Conservation (phyloP, 441 rosid species). For the Pelargonium hybrid region DNA sequence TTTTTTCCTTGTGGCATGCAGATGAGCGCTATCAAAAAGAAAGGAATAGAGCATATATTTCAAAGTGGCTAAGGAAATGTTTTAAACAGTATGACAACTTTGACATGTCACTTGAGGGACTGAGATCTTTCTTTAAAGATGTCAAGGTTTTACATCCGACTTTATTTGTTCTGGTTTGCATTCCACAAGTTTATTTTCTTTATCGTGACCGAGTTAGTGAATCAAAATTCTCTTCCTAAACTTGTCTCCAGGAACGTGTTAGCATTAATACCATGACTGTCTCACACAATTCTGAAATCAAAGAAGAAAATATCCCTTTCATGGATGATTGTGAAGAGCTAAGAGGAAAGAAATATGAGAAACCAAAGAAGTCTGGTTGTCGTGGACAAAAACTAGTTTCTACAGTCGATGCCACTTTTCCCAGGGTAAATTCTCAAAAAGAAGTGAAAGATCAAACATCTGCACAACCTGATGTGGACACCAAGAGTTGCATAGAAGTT, state of each 20-base stretch:
- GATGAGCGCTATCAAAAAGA: conserved; percentile 76
- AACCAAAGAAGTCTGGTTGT: conserved; percentile 26
- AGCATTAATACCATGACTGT: conserved; percentile 28
- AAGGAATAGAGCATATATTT: conserved; percentile 56
- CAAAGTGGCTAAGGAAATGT: conserved; percentile 91
- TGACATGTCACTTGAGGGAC: conserved; percentile 44
- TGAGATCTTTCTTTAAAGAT: conserved; percentile 60
- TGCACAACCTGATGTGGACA: conserved; percentile 27
- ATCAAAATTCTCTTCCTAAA: conserved; percentile 23
- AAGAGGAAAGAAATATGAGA: conserved; percentile 28
- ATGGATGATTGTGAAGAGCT: conserved; percentile 22
- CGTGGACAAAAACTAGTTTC: conserved; percentile 21
- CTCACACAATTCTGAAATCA: conserved; percentile 22
- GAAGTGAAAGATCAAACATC: conserved; percentile 27
- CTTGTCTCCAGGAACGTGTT: conserved; percentile 42
- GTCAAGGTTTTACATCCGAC: conserved; percentile 42
- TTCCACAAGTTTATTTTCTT: neutral
- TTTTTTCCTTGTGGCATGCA: conserved; percentile 24
- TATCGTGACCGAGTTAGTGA: conserved; percentile 13
- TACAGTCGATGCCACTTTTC: conserved; percentile 20
- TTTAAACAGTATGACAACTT: conserved; percentile 52
- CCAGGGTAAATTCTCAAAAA: conserved; percentile 23
- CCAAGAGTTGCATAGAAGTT: conserved; percentile 29
- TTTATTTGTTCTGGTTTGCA: conserved; percentile 15
- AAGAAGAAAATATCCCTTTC: conserved; percentile 21